Conservation (phyloP, 257 asterid species). For the Salvia hispanica region DNA sequence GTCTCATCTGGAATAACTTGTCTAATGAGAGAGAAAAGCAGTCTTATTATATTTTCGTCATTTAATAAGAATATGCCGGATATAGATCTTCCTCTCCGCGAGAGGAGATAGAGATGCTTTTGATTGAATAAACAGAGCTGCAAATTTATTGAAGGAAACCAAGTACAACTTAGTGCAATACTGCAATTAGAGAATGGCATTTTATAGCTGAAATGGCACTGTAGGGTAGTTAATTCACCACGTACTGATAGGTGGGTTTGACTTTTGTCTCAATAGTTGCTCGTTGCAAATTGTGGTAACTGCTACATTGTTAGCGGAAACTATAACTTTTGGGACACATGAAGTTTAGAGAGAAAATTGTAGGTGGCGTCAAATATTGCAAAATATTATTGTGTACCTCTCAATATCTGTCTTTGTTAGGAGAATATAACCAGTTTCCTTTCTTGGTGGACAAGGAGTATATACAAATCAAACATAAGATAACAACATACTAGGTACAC, state of each 20-base stretch:
- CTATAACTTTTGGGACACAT: background rate
- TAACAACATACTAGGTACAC: no score
- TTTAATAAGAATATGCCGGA: background rate
- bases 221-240: background rate
- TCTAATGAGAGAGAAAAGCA: background rate
- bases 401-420: background rate
- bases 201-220: background rate
- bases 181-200: no score
- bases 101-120: constrained; percentile 18
- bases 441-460: no score
- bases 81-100: background rate
- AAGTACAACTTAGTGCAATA: background rate
- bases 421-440: background rate
- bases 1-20: constrained; percentile 1
- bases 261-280: background rate
- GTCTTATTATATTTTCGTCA: background rate
- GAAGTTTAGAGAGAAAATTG: background rate
- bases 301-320: background rate
- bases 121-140: background rate
- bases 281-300: background rate
- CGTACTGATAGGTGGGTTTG: background rate
- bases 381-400: background rate
- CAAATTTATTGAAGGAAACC: background rate
- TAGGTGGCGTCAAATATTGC: background rate
- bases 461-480: no score